These are phyloP conservation scores for Colletotrichum sp. DNA, from an alignment of 2,329 filamentous ascomycete species.

Conservation along the genomic window DNA sequence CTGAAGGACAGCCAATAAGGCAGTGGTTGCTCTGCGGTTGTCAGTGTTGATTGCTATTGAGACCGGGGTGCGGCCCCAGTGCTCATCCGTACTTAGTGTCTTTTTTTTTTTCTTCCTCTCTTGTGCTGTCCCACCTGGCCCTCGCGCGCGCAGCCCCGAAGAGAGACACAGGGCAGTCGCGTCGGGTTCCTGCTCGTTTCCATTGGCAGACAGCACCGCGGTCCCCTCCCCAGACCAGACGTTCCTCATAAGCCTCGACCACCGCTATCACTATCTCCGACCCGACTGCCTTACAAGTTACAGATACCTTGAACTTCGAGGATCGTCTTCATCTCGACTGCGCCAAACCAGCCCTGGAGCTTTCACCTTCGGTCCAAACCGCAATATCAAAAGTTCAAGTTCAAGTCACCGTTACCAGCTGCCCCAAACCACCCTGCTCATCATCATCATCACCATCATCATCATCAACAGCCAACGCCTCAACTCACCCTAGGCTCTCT, in stretches of 20 bases:
- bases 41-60: constrained; percentile 50
- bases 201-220: background rate
- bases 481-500: background rate
- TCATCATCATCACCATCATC: background rate
- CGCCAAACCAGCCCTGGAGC: background rate
- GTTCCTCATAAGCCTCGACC: constrained; percentile 2
- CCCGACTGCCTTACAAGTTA: background rate
- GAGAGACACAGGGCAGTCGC: constrained; percentile 5
- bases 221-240: background rate
- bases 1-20: constrained; percentile 44
- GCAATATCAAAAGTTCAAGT: background rate
- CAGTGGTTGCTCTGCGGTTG: constrained; percentile 62
- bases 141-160: constrained; percentile 16
- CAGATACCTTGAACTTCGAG: background rate
- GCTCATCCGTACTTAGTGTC: background rate
- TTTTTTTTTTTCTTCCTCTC: background rate
- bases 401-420: background rate
- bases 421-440: background rate
- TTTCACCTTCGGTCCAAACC: background rate
- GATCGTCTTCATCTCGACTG: background rate
- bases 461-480: background rate
- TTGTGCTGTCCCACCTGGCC: background rate
- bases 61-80: background rate
- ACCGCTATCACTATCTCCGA: constrained; percentile 1
- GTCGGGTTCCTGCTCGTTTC: constrained; percentile 1